These are phyloP conservation scores for Wallacemonas sp. DNA, from an alignment of 208 protist genomes.

Conservation along the genomic window DNA sequence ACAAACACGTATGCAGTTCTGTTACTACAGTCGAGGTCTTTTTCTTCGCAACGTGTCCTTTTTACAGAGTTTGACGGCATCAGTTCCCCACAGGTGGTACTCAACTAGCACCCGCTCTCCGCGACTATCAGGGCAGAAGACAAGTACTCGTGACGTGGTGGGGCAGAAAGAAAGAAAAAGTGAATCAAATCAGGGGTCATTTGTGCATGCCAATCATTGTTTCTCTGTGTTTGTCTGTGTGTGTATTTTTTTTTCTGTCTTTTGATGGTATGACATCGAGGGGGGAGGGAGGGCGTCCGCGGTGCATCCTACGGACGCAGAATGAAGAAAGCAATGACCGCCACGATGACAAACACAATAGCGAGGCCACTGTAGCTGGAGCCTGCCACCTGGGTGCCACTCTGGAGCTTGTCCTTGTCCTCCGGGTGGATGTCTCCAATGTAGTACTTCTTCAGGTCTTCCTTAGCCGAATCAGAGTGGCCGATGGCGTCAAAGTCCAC, in stretches of 20 bases:
- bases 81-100: no score
- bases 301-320: constrained; percentile 47
- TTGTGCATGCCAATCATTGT: no score
- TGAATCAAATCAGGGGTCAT: no score
- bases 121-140: no score
- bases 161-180: no score
- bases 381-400: constrained; percentile 21
- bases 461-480: constrained; percentile 67
- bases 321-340: constrained; percentile 59
- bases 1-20: no score
- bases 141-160: no score
- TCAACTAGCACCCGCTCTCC: no score
- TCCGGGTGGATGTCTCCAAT: constrained; percentile 78
- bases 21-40: no score
- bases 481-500: constrained; percentile 84
- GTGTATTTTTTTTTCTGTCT: neutral
- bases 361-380: constrained; percentile 46
- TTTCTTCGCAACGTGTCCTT: no score
- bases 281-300: neutral
- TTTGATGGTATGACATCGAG: neutral
- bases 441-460: constrained; percentile 72
- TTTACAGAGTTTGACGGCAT: no score
- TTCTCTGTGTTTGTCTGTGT: no score
- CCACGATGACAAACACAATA: constrained; percentile 44
- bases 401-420: constrained; percentile 41